Evolutionary conservation across 495 filamentous ascomycete genomes (phyloP), one percentile per base, ranked within the genome.

Genomic region (Neurospora sublineolata): DNA sequence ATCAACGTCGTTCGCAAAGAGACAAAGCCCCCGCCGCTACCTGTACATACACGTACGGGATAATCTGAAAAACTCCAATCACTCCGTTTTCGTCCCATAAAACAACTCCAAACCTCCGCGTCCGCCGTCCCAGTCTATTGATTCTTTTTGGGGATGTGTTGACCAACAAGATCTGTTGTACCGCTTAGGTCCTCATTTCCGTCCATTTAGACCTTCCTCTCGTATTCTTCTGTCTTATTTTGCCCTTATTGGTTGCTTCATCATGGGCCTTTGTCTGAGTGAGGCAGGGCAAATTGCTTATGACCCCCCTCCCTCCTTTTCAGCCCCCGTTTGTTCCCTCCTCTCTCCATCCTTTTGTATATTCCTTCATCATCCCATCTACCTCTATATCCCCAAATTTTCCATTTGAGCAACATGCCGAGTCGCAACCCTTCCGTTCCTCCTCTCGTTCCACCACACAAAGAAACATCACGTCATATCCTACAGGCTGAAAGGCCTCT

Each of bases 401-500:
- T 27, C 27, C 12, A 52, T 30, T 14, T 16, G 52, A 60, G 52
- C 52, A 60, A 60, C 27, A 60, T 30, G 27, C 39, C 41, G 7
- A 14, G 27, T 33, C 16, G 12, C 27, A 60, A 60, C 12, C 12
- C 27, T 33, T 18, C 27, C 52, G 14, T 60, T 16, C 27, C 23
- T 60, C 52, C 27, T 33, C 23, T 27, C 52, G 14, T 10, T 11
- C 44, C 30, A 33, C 27, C 20, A 27, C 44, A 16, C 12, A 60
- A 60, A 14, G 11, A 16, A 60, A 60, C 52, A 60, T 60, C 27
- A 60, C 14, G 52, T 60, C 14, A 60, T 60, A 18, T 39, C 70
- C 36, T 73, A 79, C 58, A 80, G 70, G 58, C 74, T 79, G 46
- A 85, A 86, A 9, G 82, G 80, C 71, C 87, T 84, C 75, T 89